Evolutionary conservation across 192 early-diverging fungal genomes (phyloP).

Genomic region (Oehlia diaphana): DNA sequence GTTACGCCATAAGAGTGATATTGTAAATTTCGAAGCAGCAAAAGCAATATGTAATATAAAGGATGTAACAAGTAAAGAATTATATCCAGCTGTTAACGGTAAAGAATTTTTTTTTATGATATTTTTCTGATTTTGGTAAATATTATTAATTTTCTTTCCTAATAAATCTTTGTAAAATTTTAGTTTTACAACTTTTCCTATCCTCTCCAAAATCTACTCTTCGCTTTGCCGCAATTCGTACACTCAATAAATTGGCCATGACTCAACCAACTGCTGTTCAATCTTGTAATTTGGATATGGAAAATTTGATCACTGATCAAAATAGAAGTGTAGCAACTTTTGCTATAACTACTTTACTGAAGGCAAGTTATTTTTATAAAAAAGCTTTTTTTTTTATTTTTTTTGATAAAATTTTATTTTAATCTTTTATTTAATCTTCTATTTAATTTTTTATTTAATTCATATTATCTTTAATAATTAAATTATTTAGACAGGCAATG

Average conservation of each 20-base stretch:
- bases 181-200: slow-evolving; percentile 89
- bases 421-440: too few species aligned
- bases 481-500: slow-evolving; percentile 84
- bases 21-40: slow-evolving; percentile 97
- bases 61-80: slow-evolving; percentile 79
- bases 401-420: too few species aligned
- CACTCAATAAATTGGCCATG: slow-evolving; percentile 90
- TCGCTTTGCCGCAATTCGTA: slow-evolving; percentile 96
- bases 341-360: slow-evolving; percentile 97
- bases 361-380: slow-evolving; percentile 43
- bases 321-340: slow-evolving; percentile 98
- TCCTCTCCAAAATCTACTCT: slow-evolving; percentile 90
- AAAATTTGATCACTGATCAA: slow-evolving; percentile 92
- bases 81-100: slow-evolving; percentile 91
- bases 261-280: slow-evolving; percentile 87
- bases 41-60: slow-evolving; percentile 92
- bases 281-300: slow-evolving; percentile 98
- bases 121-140: too few species aligned
- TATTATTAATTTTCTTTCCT: too few species aligned
- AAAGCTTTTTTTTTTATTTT: slow-evolving; percentile 9
- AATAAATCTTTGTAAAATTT: not conserved
- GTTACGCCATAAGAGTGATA: slow-evolving; percentile 94
- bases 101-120: slow-evolving; percentile 11
- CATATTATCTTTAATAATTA: not conserved
- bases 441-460: not conserved